These are phyloP conservation scores for Mucor piriformis DNA, from an alignment of 371 early-diverging fungal genomes.

Conservation along the genomic window DNA sequence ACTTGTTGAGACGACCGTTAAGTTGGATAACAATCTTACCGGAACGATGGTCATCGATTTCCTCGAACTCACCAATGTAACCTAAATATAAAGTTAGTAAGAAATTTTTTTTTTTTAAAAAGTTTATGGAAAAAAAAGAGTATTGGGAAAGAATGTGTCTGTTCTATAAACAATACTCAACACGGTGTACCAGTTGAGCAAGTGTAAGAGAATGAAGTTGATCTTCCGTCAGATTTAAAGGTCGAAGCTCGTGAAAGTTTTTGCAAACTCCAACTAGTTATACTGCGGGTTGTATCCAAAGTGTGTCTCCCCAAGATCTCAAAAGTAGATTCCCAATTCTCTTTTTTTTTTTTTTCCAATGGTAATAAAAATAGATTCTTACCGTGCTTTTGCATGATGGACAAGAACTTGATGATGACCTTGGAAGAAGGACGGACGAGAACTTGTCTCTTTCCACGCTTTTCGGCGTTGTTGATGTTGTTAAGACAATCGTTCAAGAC, in stretches of 20 bases:
- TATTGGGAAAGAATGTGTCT: constrained; percentile 14
- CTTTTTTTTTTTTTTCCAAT: background rate
- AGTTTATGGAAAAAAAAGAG: constrained; percentile 2
- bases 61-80: constrained; percentile 99
- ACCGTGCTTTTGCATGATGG: constrained; percentile 99
- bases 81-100: constrained; percentile 52
- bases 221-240: constrained; percentile 77
- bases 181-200: constrained; percentile 13
- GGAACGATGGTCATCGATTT: constrained; percentile 98
- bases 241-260: constrained; percentile 37
- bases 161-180: constrained; percentile 23
- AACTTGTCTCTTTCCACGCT: constrained; percentile 98
- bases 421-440: constrained; percentile 95
- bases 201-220: constrained; percentile 30
- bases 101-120: constrained; percentile 3
- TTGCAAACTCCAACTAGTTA: constrained; percentile 69
- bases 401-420: constrained; percentile 97
- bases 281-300: constrained; percentile 51
- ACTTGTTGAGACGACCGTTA: constrained; percentile 99
- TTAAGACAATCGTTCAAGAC: constrained; percentile 92
- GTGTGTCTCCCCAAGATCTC: background rate
- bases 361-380: constrained; percentile 21
- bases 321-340: background rate
- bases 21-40: constrained; percentile 99
- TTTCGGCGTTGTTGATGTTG: constrained; percentile 99